Evolutionary conservation across 768 basidiomycete genomes (phyloP).

Genomic region (Sistotremastrum suecicum): DNA sequence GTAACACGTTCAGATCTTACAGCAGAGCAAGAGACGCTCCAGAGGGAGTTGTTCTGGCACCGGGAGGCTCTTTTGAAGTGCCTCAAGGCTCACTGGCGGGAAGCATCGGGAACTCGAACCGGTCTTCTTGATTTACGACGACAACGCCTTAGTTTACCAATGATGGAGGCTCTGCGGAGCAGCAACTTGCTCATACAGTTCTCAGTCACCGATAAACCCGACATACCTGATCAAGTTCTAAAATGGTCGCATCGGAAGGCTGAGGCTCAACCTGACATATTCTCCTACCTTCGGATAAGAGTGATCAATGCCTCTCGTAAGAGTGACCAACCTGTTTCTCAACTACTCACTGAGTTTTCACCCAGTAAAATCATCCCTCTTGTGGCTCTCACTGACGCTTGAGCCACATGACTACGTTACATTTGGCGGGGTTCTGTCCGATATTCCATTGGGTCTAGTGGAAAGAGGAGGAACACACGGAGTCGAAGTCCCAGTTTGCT

Average conservation of each 20-base stretch:
- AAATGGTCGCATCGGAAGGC: conserved; percentile 6
- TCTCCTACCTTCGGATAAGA: conserved; percentile 41
- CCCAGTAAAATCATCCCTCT: conserved; percentile 28
- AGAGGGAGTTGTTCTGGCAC: conserved; percentile 91
- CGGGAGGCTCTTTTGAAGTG: conserved; percentile 70
- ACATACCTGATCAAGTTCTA: conserved; percentile 4
- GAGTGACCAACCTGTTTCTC: conserved; percentile 15
- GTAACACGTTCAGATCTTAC: conserved; percentile 61
- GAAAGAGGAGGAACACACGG: conserved; percentile 36
- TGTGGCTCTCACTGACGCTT: conserved; percentile 40
- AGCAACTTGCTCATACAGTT: conserved; percentile 51
- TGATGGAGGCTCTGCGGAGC: conserved; percentile 65
- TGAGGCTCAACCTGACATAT: conserved; percentile 36
- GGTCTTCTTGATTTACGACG: conserved; percentile 69
- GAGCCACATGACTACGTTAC: conserved; percentile 54
- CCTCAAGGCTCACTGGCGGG: conserved; percentile 67
- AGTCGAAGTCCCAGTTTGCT: conserved; percentile 48
- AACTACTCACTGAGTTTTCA: conserved; percentile 1
- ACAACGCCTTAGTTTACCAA: conserved; percentile 61
- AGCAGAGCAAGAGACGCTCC: conserved; percentile 39
- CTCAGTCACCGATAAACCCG: conserved; percentile 22
- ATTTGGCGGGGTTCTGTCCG: conserved; percentile 49
- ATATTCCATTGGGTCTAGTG: conserved; percentile 53
- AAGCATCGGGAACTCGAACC: conserved; percentile 64
- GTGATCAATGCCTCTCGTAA: conserved; percentile 57